A percentile compares a stretch with the other conserved stretches of the same genome.
phyloP scores from a whole-genome alignment of 108 stramenopile genomes.

The Poteriospumella lacustris region DNA sequence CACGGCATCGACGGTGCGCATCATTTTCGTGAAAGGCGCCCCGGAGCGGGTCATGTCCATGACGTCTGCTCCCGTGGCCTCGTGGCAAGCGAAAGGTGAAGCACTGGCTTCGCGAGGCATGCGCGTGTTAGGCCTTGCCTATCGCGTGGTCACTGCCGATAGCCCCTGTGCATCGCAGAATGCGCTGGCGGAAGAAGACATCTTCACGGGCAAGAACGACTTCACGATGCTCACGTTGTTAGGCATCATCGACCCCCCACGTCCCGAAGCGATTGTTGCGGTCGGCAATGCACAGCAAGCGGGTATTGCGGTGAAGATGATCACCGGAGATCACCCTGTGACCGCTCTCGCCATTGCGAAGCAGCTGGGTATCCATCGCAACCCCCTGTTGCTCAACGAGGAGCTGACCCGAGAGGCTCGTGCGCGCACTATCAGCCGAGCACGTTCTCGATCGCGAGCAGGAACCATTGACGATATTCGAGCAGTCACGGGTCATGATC shows the following conservation, averaged over 20 bases:
- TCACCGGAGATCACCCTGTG: conserved; percentile 8
- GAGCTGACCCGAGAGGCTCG: too few relatives aligned
- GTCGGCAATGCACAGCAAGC: background rate
- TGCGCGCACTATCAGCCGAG: too few relatives aligned
- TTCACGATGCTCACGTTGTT: background rate
- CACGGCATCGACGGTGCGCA: background rate
- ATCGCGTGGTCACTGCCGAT: background rate
- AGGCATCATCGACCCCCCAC: background rate
- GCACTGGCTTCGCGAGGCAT: background rate
- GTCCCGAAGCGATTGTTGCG: background rate
- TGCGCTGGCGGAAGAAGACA: background rate
- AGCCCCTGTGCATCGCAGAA: background rate
- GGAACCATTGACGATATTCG: too few relatives aligned
- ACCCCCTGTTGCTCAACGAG: conserved; percentile 21
- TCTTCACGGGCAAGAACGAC: background rate
- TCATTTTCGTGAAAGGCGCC: conserved; percentile 5
- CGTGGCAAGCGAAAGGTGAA: background rate
- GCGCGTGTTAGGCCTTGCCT: conserved; percentile 13
- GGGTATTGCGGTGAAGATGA: background rate
- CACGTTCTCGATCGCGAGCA: too few relatives aligned
- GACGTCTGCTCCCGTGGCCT: background rate
- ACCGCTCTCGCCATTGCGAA: conserved; percentile 24
- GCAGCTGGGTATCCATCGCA: conserved; percentile 7
- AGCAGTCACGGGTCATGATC: too few relatives aligned
- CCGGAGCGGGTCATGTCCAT: background rate